phyloP scores from a whole-genome alignment of 1,139 yeast genomes.

The Blastobotrys raffinosifermentans region DNA sequence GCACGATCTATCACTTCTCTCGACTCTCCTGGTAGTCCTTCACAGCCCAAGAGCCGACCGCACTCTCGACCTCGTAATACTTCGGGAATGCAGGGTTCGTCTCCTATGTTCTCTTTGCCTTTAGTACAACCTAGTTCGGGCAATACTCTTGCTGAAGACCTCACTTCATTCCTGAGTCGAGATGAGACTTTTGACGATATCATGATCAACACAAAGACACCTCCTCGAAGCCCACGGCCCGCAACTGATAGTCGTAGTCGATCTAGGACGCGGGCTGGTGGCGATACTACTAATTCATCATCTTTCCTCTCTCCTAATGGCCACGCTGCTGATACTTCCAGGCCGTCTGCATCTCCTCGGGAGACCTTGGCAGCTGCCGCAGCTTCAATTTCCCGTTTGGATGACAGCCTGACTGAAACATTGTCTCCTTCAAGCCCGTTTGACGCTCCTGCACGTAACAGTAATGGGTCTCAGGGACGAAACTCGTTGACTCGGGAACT shows the following conservation, averaged over 20 bases:
- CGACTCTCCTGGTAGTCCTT: not conserved
- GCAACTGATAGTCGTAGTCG: not conserved
- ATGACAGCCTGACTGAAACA: conserved; percentile 1
- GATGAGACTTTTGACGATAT: conserved; percentile 4
- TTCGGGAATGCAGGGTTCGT: not conserved
- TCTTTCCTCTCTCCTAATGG: not conserved
- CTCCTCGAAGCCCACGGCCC: conserved; percentile 5
- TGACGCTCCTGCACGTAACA: too few relatives aligned
- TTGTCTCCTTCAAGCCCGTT: not conserved
- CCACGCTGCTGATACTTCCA: not conserved
- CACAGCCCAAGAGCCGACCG: not conserved
- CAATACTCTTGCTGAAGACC: conserved; percentile 16
- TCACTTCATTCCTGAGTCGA: conserved; percentile 12
- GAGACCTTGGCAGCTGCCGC: conserved; percentile 6
- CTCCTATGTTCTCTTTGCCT: conserved; percentile 16
- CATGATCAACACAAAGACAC: conserved; percentile 5
- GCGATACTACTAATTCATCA: not conserved
- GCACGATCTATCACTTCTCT: not conserved
- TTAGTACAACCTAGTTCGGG: conserved; percentile 10
- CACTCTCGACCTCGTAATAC: too few relatives aligned
- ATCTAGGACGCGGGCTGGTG: not conserved
- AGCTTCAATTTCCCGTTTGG: conserved; percentile 5
- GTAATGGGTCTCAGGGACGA: conserved; percentile 3
- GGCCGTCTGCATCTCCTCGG: conserved; percentile 5
- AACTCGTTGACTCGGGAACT: conserved; percentile 23